These are phyloP conservation scores for Forsythia viridissima DNA, from an alignment of 257 asterid species.

Conservation along the genomic window DNA sequence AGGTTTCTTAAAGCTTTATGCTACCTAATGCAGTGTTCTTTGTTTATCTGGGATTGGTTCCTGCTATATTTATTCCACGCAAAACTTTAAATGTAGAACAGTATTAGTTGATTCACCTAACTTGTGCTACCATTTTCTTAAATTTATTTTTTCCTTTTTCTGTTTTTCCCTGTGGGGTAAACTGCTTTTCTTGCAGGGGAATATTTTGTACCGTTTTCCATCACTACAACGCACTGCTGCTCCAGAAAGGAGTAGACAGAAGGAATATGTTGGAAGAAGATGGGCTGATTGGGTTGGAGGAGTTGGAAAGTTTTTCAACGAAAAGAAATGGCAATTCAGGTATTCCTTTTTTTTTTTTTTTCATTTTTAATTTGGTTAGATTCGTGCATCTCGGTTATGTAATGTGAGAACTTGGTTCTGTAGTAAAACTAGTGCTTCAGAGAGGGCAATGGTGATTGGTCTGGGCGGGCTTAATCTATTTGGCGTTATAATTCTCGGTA, in stretches of 20 bases:
- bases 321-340: slow-evolving; percentile 83
- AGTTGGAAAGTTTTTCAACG: slow-evolving; percentile 64
- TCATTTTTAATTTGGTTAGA: slow-evolving; percentile 2
- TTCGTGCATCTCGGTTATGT: slow-evolving; percentile 21
- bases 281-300: slow-evolving; percentile 77
- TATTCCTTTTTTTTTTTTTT: slow-evolving; percentile 21
- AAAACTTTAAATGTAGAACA: background rate
- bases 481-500: slow-evolving; percentile 85
- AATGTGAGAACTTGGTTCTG: slow-evolving; percentile 25
- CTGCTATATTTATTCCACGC: background rate
- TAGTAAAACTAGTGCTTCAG: slow-evolving; percentile 82
- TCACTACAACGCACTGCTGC: slow-evolving; percentile 96
- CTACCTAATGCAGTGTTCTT: background rate
- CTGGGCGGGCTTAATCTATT: slow-evolving; percentile 88
- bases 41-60: background rate
- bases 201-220: slow-evolving; percentile 91
- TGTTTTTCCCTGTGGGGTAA: background rate
- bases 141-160: background rate
- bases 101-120: background rate
- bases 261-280: slow-evolving; percentile 76
- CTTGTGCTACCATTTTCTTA: background rate
- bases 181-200: slow-evolving; percentile 64
- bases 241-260: slow-evolving; percentile 65
- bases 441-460: slow-evolving; percentile 92
- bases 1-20: background rate